Base-by-base conservation (phyloP, 2,329 filamentous ascomycete genomes). In the Nemania serpens region DNA sequence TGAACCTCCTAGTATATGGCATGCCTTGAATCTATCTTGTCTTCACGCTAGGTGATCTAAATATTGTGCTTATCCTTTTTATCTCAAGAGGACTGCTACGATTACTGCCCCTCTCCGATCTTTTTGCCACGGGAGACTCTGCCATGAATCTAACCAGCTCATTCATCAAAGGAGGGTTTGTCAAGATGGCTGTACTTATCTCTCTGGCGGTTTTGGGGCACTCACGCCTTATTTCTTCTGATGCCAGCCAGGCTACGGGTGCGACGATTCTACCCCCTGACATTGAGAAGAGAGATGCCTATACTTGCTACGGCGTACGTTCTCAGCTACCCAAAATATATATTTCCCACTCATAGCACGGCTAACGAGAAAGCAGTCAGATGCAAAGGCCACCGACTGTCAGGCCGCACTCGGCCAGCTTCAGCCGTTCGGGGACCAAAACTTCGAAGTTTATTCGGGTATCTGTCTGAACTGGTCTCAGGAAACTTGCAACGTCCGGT, bases 301-400 rank as follows among this genome's bases (percentile, higher is more conserved):
- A 63, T 51, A 69, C 67, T 39, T 73, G 70, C 50, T 72, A 70
- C 42, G 68, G 70, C 6, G 70, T 73, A 68, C 51, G 68, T 52
- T n/a, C 10, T 12, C 29, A 6, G 2, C 39, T 37, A 34, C 6
- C 47, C 12, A 15, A 29, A 25, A 17, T n/a, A n/a, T 1, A 17
- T n/a, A 6, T 2, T 39, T 43, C 13, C 6, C 11, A 22, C n/a
- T 17, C 20, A 25, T 5, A 17, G 2, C 10, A 10, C 51, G 25
- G 18, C 55, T 62, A 41, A 65, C 34, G 11, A 20, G 9, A 5
- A 6, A 42, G 12, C 29, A 65, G 63, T n/a, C 39, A 13, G 62
- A 62, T 41, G 69, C 69, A 17, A 68, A 63, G 22, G 29, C 65
- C 2, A 62, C 62, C 34, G 68, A 72, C 48, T 73, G 70, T 42